Base-by-base conservation (phyloP, 1,284 basidiomycete genomes). In the Stygiomarasmius scandens region DNA sequence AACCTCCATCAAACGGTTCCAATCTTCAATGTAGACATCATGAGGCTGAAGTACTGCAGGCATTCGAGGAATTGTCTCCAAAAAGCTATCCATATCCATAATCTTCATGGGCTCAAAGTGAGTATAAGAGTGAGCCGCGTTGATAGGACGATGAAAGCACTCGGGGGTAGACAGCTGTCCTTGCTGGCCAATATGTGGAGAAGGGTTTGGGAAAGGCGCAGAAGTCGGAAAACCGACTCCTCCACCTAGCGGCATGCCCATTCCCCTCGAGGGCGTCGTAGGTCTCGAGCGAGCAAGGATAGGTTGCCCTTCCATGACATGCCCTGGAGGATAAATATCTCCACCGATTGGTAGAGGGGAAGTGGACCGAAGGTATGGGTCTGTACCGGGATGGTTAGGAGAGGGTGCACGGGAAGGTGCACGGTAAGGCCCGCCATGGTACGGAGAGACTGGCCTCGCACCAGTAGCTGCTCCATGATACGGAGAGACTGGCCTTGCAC, bases 1-100 rank as follows among this genome's bases (percentile, higher is more conserved):
- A 19, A 89, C 90, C 71, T 84, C 81, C 78, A 88, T 87, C 63
- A 90, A 81, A 53, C 90, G 77, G 61, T 81, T 82, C 90, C 90
- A 92, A 66, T 92, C 90, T 56, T 87, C 84, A 56, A 81, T 78
- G 62, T 84, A 84, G 19, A 92, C 84, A 67, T 93, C 90, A 66
- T 92, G 90, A n/a, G 87, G 80, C 29, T 83, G 77, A 24, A 93
- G 79, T 11, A 88, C 83, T 9, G 79, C 63, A 9, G 90, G 90
- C 83, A 92, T 87, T 63, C 82, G 80, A 12, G 89, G 87, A 32
- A 85, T 75, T 16, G 77, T 76, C 48, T 85, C 79, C 49, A 83
- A 77, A 64, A 92, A 81, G 29, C 84, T 83, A 38, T 92, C 86
- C 86, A 93, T 84, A 49, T 90, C 84, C 63, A 85, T 80, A 52